Conservation (phyloP, 2,329 filamentous ascomycete genomes). For the Hymenoscyphus scutula region DNA sequence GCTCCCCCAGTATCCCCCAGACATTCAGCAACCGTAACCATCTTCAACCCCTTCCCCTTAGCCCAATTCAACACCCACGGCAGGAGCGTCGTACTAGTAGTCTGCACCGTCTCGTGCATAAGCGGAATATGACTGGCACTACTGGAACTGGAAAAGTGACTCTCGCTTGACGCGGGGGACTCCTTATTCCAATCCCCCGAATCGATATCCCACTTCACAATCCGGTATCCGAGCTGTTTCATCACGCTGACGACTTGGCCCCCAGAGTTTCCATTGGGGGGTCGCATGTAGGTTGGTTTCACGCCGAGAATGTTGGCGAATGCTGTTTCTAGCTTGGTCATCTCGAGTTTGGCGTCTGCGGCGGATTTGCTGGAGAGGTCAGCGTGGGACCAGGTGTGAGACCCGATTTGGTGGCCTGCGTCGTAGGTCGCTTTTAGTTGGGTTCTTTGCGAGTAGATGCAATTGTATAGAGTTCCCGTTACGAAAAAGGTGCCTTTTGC, state of each 20-base stretch:
- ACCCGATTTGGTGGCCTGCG: conserved; percentile 58
- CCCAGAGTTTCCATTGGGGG: conserved; percentile 36
- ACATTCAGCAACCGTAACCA: conserved; percentile 19
- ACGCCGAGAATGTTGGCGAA: conserved; percentile 50
- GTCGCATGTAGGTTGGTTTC: conserved; percentile 51
- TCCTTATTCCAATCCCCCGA: conserved; percentile 17
- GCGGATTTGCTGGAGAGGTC: conserved; percentile 43
- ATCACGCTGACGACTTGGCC: conserved; percentile 8
- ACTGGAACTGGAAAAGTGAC: conserved; percentile 7
- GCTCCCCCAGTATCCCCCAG: conserved; percentile 15
- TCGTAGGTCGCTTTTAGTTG: conserved; percentile 15
- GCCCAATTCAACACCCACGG: conserved; percentile 18
- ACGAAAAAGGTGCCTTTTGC: conserved; percentile 60
- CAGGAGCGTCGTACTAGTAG: conserved; percentile 9
- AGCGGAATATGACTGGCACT: conserved; percentile 11
- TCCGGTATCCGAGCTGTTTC: conserved; percentile 12
- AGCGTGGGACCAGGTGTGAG: conserved; percentile 52
- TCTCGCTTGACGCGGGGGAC: conserved; percentile 3
- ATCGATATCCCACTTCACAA: conserved; percentile 19
- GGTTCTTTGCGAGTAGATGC: conserved; percentile 15
- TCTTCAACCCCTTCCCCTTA: conserved; percentile 14
- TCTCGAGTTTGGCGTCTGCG: conserved; percentile 46
- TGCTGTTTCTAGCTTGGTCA: conserved; percentile 39
- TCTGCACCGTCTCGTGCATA: conserved; percentile 18
- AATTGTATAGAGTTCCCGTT: conserved; percentile 16